Percentiles rank a stretch among this genome's conserved stretches.
Evolutionary conservation across 2,329 filamentous ascomycete genomes (phyloP).

Genomic region (Cladophialophora psammophila): DNA sequence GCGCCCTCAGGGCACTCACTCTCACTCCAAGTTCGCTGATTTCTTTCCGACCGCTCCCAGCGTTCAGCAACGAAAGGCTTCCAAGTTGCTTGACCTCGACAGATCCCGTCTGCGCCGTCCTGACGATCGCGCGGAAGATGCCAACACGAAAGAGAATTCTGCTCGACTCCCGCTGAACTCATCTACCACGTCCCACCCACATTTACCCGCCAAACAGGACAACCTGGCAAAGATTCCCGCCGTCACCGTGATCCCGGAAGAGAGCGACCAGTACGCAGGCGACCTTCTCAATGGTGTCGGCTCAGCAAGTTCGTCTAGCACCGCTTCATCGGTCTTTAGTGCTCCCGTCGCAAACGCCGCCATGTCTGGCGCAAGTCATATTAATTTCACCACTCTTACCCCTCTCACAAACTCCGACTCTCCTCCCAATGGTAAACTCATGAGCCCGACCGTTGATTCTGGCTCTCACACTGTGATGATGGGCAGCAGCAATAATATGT

Average conservation of each 20-base stretch:
- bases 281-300: slow-evolving; percentile 74
- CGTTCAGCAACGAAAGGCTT: slow-evolving; percentile 58
- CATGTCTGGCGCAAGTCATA: slow-evolving; percentile 64
- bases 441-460: slow-evolving; percentile 57
- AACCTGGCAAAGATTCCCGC: slow-evolving; percentile 39
- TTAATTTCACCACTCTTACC: slow-evolving; percentile 63
- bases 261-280: slow-evolving; percentile 54
- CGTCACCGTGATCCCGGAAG: slow-evolving; percentile 44
- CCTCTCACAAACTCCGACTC: slow-evolving; percentile 72
- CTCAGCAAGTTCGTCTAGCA: slow-evolving; percentile 76
- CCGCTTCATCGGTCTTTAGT: slow-evolving; percentile 75
- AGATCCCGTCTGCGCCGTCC: slow-evolving; percentile 20
- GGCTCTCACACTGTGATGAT: slow-evolving; percentile 23
- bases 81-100: slow-evolving; percentile 62
- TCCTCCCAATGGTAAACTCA: slow-evolving; percentile 64
- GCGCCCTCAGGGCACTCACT: slow-evolving; percentile 69
- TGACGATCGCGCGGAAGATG: slow-evolving; percentile 37
- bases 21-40: slow-evolving; percentile 72
- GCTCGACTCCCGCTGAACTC: slow-evolving; percentile 32
- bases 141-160: slow-evolving; percentile 27
- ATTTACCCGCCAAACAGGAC: slow-evolving; percentile 25
- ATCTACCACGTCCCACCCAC: slow-evolving; percentile 19
- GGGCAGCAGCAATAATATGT: slow-evolving; percentile 40
- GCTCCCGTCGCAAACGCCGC: slow-evolving; percentile 58
- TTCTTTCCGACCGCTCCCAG: slow-evolving; percentile 83